phyloP scores from a whole-genome alignment of 73 alveolate genomes.

The Tetrahymena elliotti region DNA sequence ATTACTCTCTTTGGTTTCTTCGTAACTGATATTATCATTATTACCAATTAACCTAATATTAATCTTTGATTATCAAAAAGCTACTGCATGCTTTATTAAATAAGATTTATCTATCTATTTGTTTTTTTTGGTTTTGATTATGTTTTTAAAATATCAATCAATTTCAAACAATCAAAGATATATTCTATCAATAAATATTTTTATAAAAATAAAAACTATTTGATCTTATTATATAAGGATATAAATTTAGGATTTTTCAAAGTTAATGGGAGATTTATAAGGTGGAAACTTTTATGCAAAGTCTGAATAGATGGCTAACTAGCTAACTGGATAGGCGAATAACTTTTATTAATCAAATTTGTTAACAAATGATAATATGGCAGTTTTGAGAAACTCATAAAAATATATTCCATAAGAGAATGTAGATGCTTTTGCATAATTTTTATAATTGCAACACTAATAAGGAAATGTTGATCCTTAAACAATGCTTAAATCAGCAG shows the following conservation, averaged over 20 bases:
- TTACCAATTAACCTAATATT: too few species aligned
- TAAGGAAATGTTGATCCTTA: neutral
- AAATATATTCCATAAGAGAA: neutral
- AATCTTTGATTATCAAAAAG: too few species aligned
- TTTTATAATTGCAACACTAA: neutral
- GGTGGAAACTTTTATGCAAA: neutral
- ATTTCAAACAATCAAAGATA: neutral
- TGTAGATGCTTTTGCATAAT: neutral
- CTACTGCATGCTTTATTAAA: too few species aligned
- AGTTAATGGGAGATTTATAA: neutral
- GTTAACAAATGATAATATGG: neutral
- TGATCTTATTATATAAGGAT: neutral
- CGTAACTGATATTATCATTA: too few species aligned
- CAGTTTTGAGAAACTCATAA: neutral
- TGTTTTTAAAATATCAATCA: too few species aligned
- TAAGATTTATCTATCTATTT: neutral
- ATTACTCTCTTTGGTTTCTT: too few species aligned
- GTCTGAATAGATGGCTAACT: neutral
- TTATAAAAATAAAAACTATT: neutral
- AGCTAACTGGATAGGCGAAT: neutral
- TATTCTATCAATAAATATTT: neutral
- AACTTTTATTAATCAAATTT: neutral
- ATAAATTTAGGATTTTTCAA: neutral
- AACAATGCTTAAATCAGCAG: neutral
- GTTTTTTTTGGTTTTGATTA: neutral